Percentiles rank a stretch among this genome's conserved stretches.
Conservation (phyloP, 2,329 filamentous ascomycete species). For the Nemania diffusa region DNA sequence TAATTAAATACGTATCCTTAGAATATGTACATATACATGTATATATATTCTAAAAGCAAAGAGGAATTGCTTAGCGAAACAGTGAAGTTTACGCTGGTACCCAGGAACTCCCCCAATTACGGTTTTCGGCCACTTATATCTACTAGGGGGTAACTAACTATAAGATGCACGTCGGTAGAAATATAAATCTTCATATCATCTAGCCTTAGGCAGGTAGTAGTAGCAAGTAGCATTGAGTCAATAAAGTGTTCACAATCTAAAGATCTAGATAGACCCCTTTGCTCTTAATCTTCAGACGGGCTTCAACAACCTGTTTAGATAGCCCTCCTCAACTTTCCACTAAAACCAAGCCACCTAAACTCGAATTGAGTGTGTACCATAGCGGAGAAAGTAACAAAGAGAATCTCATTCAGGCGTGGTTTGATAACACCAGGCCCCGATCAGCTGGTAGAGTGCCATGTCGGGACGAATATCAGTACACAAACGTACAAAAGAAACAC, state of each 20-base stretch:
- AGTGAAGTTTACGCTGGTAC: background rate
- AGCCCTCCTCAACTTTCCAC: background rate
- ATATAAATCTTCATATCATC: too few relatives aligned
- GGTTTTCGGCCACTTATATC: too few relatives aligned
- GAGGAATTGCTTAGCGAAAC: background rate
- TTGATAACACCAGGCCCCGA: conserved; percentile 1
- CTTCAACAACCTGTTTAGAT: background rate
- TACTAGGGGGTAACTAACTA: too few relatives aligned
- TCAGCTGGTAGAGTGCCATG: background rate
- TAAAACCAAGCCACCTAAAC: background rate
- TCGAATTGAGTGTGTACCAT: background rate
- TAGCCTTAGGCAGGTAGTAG: background rate
- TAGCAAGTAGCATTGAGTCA: background rate
- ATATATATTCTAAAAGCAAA: background rate
- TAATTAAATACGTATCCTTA: too few relatives aligned
- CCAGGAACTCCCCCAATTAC: background rate
- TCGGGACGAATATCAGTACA: conserved; percentile 19
- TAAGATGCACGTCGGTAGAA: too few relatives aligned
- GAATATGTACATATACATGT: too few relatives aligned
- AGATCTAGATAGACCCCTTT: background rate
- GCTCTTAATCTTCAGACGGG: background rate
- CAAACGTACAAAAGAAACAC: conserved; percentile 24
- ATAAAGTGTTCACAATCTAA: background rate
- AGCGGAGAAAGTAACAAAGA: background rate
- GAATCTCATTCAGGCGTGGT: conserved; percentile 16